phyloP scores from a whole-genome alignment of 179 eudicot genomes.

The Pouteria campechiana region DNA sequence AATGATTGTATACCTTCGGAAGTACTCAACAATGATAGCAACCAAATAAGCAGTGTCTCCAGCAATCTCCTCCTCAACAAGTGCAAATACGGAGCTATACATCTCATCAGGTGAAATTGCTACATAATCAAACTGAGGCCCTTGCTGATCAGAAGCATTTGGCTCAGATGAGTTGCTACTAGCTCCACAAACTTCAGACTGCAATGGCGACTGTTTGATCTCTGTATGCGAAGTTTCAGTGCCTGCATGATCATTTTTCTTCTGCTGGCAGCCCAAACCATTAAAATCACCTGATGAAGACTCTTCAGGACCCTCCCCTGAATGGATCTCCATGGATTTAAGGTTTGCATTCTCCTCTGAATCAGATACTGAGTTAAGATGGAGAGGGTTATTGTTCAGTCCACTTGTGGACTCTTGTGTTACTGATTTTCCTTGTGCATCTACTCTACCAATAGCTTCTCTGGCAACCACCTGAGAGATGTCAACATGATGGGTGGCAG shows the following conservation, averaged over 20 bases:
- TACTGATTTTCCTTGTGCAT: conserved; percentile 30
- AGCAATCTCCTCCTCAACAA: conserved; percentile 79
- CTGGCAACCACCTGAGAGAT: conserved; percentile 16
- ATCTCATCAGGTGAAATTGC: conserved; percentile 83
- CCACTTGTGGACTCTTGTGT: conserved; percentile 19
- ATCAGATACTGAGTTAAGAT: conserved; percentile 33
- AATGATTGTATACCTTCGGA: conserved; percentile 46
- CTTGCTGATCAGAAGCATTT: conserved; percentile 35
- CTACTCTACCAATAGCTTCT: conserved; percentile 25
- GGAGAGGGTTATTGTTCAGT: conserved; percentile 17
- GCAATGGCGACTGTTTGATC: conserved; percentile 19
- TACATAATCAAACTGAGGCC: conserved; percentile 58
- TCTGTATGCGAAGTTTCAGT: conserved; percentile 20
- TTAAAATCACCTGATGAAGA: conserved; percentile 3
- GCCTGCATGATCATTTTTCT: conserved; percentile 5
- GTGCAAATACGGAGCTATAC: conserved; percentile 64
- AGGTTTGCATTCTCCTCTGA: conserved; percentile 37
- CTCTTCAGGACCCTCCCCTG: too few relatives aligned
- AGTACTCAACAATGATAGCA: conserved; percentile 66
- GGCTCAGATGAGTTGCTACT: conserved; percentile 27
- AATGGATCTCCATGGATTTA: not conserved
- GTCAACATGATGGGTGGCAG: conserved; percentile 25
- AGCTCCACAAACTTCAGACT: conserved; percentile 31
- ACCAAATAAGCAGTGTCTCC: conserved; percentile 75
- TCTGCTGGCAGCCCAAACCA: conserved; percentile 12